phyloP scores from a whole-genome alignment of 441 rosid genomes.

The Melastoma candidum region DNA sequence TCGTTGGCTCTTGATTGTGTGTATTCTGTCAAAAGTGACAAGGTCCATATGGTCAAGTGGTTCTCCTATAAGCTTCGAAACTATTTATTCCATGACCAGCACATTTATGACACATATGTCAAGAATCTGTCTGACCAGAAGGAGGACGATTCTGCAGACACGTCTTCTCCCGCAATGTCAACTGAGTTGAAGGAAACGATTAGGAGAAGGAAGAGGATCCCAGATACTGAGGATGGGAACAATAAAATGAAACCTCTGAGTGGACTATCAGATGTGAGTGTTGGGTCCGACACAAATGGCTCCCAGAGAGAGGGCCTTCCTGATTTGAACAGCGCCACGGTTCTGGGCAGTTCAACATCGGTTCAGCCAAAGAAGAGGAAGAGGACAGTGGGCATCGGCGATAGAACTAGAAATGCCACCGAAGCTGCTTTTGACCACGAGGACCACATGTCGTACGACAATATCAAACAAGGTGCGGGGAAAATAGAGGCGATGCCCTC shows the following conservation, averaged over 20 bases:
- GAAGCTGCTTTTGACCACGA: too few relatives aligned
- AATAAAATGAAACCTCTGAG: slow-evolving; percentile 27
- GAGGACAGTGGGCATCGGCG: too few relatives aligned
- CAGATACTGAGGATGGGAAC: slow-evolving; percentile 19
- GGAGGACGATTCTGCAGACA: slow-evolving; percentile 18
- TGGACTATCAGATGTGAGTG: slow-evolving; percentile 34
- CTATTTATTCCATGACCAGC: slow-evolving; percentile 51
- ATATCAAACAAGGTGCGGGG: too few relatives aligned
- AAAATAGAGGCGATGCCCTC: too few relatives aligned
- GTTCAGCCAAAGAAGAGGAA: too few relatives aligned
- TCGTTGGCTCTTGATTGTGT: slow-evolving; percentile 41
- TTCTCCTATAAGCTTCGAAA: slow-evolving; percentile 80
- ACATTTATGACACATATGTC: slow-evolving; percentile 42
- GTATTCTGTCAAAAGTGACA: slow-evolving; percentile 28
- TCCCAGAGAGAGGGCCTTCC: slow-evolving; percentile 30
- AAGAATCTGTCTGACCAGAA: slow-evolving; percentile 34
- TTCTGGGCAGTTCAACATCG: too few relatives aligned
- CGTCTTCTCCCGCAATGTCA: not conserved
- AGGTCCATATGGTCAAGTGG: slow-evolving; percentile 41
- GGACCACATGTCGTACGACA: too few relatives aligned
- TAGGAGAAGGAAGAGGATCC: too few relatives aligned
- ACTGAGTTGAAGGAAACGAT: too few relatives aligned
- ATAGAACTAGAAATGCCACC: too few relatives aligned
- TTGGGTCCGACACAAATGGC: slow-evolving; percentile 20
- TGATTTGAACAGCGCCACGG: slow-evolving; percentile 40